Conservation (phyloP, 331 rosid genomes). For the Prunus yedoensis region DNA sequence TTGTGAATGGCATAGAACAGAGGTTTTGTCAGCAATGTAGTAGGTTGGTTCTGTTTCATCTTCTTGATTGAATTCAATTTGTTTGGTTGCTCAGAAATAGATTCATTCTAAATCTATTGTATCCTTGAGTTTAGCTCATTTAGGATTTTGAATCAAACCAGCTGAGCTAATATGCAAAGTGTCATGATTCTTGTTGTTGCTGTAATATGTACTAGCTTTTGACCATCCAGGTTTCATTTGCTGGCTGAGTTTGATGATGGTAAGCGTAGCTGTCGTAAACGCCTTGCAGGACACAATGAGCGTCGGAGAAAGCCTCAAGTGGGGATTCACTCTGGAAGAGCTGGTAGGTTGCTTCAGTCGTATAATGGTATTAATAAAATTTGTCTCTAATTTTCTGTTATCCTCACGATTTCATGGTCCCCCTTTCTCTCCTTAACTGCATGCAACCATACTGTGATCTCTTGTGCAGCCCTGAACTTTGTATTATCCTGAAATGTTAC, state of each 20-base stretch:
- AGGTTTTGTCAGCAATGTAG: conserved; percentile 98
- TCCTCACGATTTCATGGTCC: not conserved
- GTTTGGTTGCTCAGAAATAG: not conserved
- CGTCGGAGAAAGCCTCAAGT: conserved; percentile 88
- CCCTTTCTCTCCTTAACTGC: conserved; percentile 1
- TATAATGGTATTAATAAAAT: conserved; percentile 52
- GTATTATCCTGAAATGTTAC: not conserved
- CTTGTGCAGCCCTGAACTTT: not conserved
- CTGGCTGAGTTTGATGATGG: conserved; percentile 89
- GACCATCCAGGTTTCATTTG: conserved; percentile 77
- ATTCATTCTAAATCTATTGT: not conserved
- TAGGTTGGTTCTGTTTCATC: conserved; percentile 52
- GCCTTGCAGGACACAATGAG: conserved; percentile 95
- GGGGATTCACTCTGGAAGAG: conserved; percentile 49
- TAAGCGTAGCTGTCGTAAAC: conserved; percentile 94
- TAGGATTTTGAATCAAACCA: conserved; percentile 1
- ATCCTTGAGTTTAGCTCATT: not conserved
- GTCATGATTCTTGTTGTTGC: conserved; percentile 21
- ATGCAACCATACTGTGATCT: not conserved
- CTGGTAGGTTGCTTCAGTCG: conserved; percentile 62
- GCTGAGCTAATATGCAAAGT: not conserved
- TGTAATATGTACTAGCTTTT: conserved; percentile 29
- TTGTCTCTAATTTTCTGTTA: not conserved
- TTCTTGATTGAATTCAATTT: not conserved
- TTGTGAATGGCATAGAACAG: conserved; percentile 79